A percentile compares a stretch with the other conserved stretches of the same genome.
Conservation (phyloP, 2,329 filamentous ascomycete genomes). For the Trichoderma sp. region DNA sequence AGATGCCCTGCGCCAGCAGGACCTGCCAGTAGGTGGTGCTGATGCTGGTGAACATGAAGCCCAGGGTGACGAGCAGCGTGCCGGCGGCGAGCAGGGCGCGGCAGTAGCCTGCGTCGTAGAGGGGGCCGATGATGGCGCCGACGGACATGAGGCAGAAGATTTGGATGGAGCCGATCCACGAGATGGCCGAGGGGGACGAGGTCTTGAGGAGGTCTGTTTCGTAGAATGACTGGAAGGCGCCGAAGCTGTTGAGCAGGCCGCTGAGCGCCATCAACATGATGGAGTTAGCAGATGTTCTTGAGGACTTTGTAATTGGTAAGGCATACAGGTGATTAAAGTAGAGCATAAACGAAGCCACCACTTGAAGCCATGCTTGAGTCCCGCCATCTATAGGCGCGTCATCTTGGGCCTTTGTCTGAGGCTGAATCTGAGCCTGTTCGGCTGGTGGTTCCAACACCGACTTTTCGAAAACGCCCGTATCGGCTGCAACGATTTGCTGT, state of each 20-base stretch:
- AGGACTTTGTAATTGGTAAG: background rate
- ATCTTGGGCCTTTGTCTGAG: background rate
- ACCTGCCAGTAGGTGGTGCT: constrained; percentile 48
- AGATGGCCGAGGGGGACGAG: constrained; percentile 39
- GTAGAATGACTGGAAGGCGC: constrained; percentile 42
- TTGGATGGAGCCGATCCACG: constrained; percentile 50
- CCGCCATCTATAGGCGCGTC: constrained; percentile 34
- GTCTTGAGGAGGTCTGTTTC: constrained; percentile 31
- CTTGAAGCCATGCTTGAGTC: constrained; percentile 41
- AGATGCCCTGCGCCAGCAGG: constrained; percentile 43
- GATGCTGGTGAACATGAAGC: constrained; percentile 50
- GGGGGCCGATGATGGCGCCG: constrained; percentile 44
- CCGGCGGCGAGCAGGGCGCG: constrained; percentile 41
- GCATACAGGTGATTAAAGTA: constrained; percentile 41
- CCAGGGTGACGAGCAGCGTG: constrained; percentile 41
- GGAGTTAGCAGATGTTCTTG: background rate
- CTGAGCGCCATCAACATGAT: constrained; percentile 21
- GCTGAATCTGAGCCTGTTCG: background rate
- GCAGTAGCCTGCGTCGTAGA: constrained; percentile 48
- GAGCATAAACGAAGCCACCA: constrained; percentile 39
- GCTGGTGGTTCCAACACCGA: background rate
- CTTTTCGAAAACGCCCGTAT: constrained; percentile 4
- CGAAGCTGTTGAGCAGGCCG: constrained; percentile 42
- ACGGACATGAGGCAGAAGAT: constrained; percentile 44
- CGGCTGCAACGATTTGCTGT: background rate